These are phyloP conservation scores for Angomonas deanei DNA, from an alignment of 208 protist genomes.

Conservation along the genomic window DNA sequence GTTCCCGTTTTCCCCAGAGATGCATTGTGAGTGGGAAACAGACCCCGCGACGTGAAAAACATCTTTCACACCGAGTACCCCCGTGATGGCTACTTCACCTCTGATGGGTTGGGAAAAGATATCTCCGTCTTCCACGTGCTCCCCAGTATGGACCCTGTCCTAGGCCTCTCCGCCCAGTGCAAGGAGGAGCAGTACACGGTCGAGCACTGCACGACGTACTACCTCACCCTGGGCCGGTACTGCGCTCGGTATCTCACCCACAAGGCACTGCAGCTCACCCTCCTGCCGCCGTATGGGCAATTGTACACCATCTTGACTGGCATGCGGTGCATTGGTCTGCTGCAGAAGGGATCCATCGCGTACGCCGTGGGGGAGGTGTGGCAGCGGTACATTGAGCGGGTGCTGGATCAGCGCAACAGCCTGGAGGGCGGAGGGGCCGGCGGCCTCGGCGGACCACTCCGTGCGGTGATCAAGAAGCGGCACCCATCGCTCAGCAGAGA, in stretches of 20 bases:
- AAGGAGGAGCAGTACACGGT: constrained; percentile 11
- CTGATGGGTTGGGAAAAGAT: too few species aligned
- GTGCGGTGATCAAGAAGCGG: background rate
- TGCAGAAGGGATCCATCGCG: constrained; percentile 50
- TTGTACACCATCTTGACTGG: constrained; percentile 49
- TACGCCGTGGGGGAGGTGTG: constrained; percentile 45
- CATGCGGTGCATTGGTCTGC: constrained; percentile 59
- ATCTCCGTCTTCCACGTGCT: constrained; percentile 7
- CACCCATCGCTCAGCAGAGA: constrained; percentile 13
- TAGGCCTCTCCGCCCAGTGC: background rate
- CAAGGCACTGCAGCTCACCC: constrained; percentile 75
- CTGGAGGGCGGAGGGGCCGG: constrained; percentile 8
- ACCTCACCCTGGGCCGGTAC: constrained; percentile 43
- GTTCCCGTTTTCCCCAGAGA: background rate
- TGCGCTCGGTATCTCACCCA: constrained; percentile 59
- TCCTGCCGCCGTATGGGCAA: constrained; percentile 64
- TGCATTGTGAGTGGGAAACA: background rate
- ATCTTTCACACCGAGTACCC: too few species aligned
- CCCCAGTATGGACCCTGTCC: background rate
- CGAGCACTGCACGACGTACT: constrained; percentile 55
- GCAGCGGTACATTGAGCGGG: constrained; percentile 17
- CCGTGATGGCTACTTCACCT: too few species aligned
- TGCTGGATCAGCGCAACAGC: constrained; percentile 15
- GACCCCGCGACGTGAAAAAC: too few species aligned
- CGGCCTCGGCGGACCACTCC: background rate